phyloP scores from a whole-genome alignment of 768 basidiomycete species.

The Brasilioporus rufonigricans region DNA sequence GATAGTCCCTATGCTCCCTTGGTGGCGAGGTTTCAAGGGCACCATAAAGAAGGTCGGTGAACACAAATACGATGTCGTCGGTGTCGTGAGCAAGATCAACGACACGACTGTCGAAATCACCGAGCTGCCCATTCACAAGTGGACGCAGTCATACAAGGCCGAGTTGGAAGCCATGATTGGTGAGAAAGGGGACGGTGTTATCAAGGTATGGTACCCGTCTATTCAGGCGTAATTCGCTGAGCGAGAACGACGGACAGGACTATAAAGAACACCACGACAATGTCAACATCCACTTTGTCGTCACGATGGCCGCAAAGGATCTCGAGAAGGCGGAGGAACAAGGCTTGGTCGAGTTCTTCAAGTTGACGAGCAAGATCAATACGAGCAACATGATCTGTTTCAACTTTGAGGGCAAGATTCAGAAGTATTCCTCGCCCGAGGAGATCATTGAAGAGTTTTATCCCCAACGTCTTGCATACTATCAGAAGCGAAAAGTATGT shows the following conservation, averaged over 20 bases:
- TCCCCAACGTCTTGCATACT: slow-evolving; percentile 81
- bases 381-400: slow-evolving; percentile 99
- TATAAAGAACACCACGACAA: slow-evolving; percentile 98
- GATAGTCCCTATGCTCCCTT: slow-evolving; percentile 82
- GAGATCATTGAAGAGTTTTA: slow-evolving; percentile 94
- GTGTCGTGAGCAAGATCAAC: slow-evolving; percentile 71
- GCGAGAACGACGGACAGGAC: slow-evolving; percentile 52
- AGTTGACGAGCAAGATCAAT: slow-evolving; percentile 76
- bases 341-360: slow-evolving; percentile 90
- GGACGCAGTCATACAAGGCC: slow-evolving; percentile 93
- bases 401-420: slow-evolving; percentile 94
- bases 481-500: slow-evolving; percentile 92
- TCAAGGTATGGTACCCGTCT: slow-evolving; percentile 59
- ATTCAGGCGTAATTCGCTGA: neutral
- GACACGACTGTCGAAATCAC: slow-evolving; percentile 93
- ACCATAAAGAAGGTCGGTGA: slow-evolving; percentile 77
- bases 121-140: slow-evolving; percentile 91
- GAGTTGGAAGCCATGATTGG: slow-evolving; percentile 88
- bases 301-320: slow-evolving; percentile 77
- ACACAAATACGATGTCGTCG: slow-evolving; percentile 82
- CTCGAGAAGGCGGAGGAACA: slow-evolving; percentile 87
- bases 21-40: slow-evolving; percentile 97
- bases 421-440: slow-evolving; percentile 86
- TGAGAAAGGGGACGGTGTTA: slow-evolving; percentile 74
- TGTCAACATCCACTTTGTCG: slow-evolving; percentile 81